Conservation (phyloP, 2,329 filamentous ascomycete species). For the Pseudogymnoascus sp. region DNA sequence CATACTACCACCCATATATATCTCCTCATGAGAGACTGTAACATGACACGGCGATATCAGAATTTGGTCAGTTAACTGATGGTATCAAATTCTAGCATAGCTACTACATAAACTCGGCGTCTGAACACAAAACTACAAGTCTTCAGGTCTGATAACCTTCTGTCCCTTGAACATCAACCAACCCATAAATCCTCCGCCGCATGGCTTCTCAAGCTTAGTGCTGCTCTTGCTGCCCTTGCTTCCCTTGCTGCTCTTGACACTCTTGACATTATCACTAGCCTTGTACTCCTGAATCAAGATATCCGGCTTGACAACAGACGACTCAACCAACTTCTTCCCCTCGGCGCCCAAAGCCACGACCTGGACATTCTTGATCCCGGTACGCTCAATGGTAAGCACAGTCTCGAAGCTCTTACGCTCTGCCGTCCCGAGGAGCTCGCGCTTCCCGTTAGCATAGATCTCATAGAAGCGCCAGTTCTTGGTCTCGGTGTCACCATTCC, state of each 20-base stretch:
- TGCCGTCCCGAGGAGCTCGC: constrained; percentile 31
- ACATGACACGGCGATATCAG: not conserved
- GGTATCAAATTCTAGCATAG: not conserved
- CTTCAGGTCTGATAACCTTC: constrained; percentile 6
- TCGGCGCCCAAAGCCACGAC: constrained; percentile 13
- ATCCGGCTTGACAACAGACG: constrained; percentile 10
- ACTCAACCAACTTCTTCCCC: constrained; percentile 11
- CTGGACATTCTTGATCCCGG: constrained; percentile 9
- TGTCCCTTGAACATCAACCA: constrained; percentile 10
- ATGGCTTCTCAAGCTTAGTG: not conserved
- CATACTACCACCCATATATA: not conserved
- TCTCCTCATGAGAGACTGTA: not conserved
- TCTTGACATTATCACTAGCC: not conserved
- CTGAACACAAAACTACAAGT: not conserved
- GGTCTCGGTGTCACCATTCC: constrained; percentile 44
- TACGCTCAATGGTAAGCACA: constrained; percentile 9
- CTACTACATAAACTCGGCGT: not conserved
- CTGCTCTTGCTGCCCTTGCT: not conserved
- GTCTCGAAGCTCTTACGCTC: constrained; percentile 38
- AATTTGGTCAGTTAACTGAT: not conserved
- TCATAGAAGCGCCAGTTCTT: constrained; percentile 40
- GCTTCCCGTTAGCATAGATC: constrained; percentile 28
- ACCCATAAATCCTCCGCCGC: not conserved
- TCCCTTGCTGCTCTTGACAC: not conserved
- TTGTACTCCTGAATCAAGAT: constrained; percentile 12